Evolutionary conservation across 2,329 filamentous ascomycete species (phyloP).

Genomic region (Cryphonectria carpinicola): DNA sequence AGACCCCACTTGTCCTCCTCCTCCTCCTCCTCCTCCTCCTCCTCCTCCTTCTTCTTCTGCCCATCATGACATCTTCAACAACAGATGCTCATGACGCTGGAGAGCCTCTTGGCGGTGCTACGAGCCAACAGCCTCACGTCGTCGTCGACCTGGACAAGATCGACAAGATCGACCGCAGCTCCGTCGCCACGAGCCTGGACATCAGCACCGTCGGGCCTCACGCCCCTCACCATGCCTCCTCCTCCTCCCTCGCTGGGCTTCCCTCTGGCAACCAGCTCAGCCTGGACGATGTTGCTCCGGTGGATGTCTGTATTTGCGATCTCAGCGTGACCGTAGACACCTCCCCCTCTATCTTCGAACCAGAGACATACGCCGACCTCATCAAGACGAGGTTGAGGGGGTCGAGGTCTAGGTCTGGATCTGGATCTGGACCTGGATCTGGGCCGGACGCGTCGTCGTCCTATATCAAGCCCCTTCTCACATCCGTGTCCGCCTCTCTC

Average conservation of each 20-base stretch:
- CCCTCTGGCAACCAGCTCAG: conserved; percentile 45
- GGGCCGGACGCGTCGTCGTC: conserved; percentile 32
- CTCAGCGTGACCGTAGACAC: conserved; percentile 62
- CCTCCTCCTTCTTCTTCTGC: not conserved
- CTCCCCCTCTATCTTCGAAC: conserved; percentile 57
- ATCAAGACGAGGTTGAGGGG: conserved; percentile 34
- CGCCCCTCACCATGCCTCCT: conserved; percentile 26
- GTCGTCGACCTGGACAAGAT: conserved; percentile 38
- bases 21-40: too few relatives aligned
- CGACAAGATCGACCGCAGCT: conserved; percentile 41
- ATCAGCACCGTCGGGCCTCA: conserved; percentile 18
- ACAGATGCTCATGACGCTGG: conserved; percentile 7
- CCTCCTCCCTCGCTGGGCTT: conserved; percentile 33
- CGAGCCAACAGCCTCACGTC: conserved; percentile 10
- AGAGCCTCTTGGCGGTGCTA: conserved; percentile 3
- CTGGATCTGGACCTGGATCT: conserved; percentile 32
- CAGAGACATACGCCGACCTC: conserved; percentile 49
- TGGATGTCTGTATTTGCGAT: conserved; percentile 57
- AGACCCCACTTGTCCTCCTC: not conserved
- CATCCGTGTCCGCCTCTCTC: conserved; percentile 67
- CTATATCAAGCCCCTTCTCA: conserved; percentile 59
- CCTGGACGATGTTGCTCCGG: conserved; percentile 58
- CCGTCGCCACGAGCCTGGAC: conserved; percentile 39
- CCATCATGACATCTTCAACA: conserved; percentile 17
- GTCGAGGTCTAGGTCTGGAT: conserved; percentile 35